These are phyloP conservation scores for Podospora comata DNA, from an alignment of 495 filamentous ascomycete genomes.

Conservation along the genomic window DNA sequence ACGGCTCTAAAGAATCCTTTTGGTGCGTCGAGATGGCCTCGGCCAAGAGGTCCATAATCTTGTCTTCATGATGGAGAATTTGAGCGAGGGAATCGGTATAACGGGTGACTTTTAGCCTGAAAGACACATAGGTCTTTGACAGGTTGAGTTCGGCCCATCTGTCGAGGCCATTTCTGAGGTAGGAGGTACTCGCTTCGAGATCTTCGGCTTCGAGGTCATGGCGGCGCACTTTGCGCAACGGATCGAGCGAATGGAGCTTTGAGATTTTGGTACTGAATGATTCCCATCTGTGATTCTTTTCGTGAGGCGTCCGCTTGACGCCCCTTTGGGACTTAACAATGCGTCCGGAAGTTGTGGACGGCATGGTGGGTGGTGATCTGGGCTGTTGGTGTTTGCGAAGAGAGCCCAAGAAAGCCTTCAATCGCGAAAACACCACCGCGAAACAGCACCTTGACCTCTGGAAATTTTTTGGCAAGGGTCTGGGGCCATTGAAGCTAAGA, in stretches of 20 bases:
- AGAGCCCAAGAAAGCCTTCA: conserved; percentile 11
- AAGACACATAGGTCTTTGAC: conserved; percentile 71
- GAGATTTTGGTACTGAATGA: conserved; percentile 89
- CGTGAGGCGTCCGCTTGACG: conserved; percentile 66
- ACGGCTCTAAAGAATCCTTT: conserved; percentile 71
- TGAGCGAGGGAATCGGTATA: conserved; percentile 87
- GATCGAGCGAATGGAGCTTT: conserved; percentile 83
- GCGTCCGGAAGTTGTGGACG: conserved; percentile 59
- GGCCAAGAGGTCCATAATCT: conserved; percentile 74
- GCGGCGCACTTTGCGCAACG: conserved; percentile 78
- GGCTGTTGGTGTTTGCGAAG: conserved; percentile 11
- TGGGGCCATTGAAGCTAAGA: conserved; percentile 23
- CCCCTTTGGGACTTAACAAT: conserved; percentile 63
- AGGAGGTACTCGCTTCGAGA: conserved; percentile 65
- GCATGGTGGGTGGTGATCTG: conserved; percentile 38
- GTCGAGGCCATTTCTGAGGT: conserved; percentile 75
- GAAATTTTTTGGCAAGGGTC: conserved; percentile 32
- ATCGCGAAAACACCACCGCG: not conserved
- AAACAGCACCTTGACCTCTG: conserved; percentile 7
- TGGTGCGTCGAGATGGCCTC: conserved; percentile 76
- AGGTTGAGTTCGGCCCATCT: conserved; percentile 90
- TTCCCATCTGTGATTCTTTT: conserved; percentile 84
- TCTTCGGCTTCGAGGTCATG: conserved; percentile 76
- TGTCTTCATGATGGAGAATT: conserved; percentile 80
- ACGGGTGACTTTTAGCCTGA: conserved; percentile 66